Evolutionary conservation across 2,329 filamentous ascomycete species (phyloP).

Genomic region (Biscogniauxia sp.): DNA sequence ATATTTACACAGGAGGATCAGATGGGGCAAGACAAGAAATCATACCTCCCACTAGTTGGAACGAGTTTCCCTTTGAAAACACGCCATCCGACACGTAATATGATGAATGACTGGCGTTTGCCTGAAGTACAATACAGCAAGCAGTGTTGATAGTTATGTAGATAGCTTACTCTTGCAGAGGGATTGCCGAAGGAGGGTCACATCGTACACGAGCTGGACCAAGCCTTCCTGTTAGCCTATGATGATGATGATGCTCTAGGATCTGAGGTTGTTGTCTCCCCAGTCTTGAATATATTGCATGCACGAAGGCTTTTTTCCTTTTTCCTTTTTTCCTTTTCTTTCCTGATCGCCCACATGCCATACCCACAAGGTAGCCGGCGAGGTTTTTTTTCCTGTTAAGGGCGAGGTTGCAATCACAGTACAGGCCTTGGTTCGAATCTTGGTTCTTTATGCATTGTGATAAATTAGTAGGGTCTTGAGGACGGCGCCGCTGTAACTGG

Average conservation of each 20-base stretch:
- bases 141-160: not conserved
- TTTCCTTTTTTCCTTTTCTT: not conserved
- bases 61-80: not conserved
- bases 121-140: not conserved
- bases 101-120: not conserved
- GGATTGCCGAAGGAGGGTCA: not conserved
- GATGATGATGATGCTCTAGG: not conserved
- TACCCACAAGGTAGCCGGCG: not conserved
- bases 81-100: not conserved
- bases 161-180: not conserved
- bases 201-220: not conserved
- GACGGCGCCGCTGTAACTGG: not conserved
- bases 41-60: not conserved
- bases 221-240: not conserved
- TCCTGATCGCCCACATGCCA: not conserved
- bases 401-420: not conserved
- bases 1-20: not conserved
- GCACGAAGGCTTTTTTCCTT: not conserved
- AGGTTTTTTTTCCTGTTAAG: not conserved
- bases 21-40: not conserved
- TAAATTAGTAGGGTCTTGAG: not conserved
- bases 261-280: not conserved
- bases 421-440: not conserved
- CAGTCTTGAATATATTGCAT: not conserved
- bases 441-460: not conserved